A percentile compares a stretch with the other conserved stretches of the same genome.
Conservation (phyloP, 1,139 yeast genomes). For the Geotrichum bryndzae region DNA sequence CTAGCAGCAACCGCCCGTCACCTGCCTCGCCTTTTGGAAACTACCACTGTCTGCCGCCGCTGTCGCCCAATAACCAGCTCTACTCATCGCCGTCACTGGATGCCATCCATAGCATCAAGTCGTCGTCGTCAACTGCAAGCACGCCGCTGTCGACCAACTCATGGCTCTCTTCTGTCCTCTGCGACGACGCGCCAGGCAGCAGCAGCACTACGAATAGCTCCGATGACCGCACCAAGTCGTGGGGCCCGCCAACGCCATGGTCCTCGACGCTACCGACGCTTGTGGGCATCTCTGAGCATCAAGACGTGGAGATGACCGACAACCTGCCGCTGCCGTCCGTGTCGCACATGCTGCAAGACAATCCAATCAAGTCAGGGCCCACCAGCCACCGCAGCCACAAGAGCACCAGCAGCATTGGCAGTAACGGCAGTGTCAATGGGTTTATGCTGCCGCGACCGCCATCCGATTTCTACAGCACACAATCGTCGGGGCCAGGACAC, state of each 20-base stretch:
- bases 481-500: neutral
- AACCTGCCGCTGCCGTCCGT: slow-evolving; percentile 21
- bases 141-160: slow-evolving; percentile 29
- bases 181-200: slow-evolving; percentile 11
- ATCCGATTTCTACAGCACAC: neutral
- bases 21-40: slow-evolving; percentile 19
- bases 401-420: slow-evolving; percentile 21
- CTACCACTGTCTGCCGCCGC: slow-evolving; percentile 23
- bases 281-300: slow-evolving; percentile 30
- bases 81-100: slow-evolving; percentile 15
- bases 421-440: neutral
- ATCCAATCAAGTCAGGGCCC: slow-evolving; percentile 3
- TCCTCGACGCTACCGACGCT: slow-evolving; percentile 25
- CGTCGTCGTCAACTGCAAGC: slow-evolving; percentile 21
- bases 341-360: slow-evolving; percentile 8
- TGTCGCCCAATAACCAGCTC: slow-evolving; percentile 9
- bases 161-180: slow-evolving; percentile 31
- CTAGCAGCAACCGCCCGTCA: neutral
- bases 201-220: neutral
- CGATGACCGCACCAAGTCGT: slow-evolving; percentile 32
- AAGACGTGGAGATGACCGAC: slow-evolving; percentile 15
- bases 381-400: slow-evolving; percentile 22
- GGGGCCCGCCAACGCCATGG: slow-evolving; percentile 30
- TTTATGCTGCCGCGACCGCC: neutral
- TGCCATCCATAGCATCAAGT: slow-evolving; percentile 19